Evolutionary conservation across 176 grass and related monocot species (phyloP), one percentile per base, ranked within the genome.

Genomic region (Ensete ventricosum): DNA sequence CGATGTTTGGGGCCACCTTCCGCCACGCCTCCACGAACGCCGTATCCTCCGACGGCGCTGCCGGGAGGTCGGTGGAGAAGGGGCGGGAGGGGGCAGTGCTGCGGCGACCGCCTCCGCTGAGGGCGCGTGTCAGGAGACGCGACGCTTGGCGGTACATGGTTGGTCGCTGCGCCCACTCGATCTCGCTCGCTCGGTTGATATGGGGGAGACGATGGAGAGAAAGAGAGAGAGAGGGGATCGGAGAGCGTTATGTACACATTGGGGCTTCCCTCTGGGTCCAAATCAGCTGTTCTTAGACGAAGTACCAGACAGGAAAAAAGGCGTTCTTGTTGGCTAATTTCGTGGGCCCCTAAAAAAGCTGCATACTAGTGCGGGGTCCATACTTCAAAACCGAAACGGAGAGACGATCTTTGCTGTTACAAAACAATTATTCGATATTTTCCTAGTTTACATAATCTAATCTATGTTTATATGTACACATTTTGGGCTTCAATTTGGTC

Each of bases 1-100:
- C 74, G 43, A 52, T 52, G 59, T 76, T 76, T 34, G 74, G 74
- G 34, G 74, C 74, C 57, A 76, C 74, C 74, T 76, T 64, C 74
- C 17, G 14, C 74, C 74, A 76, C 57, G 74, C 74, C 49, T 77
- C 74, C 59, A 77, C 29, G 58, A 77, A 77, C 34, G 74, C 29
- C 59, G 74, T 1, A 49, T 77, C 57, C n/a, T 77, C 74, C 29
- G 57, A 22, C 24, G 59, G 19, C 20, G 43, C 49, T 9, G 58
- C 74, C 59, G 59, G 74, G 59, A 64, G 26, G 29, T 77, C 74
- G 74, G 74, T 52, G 9, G 74, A 65, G 20, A 77, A 25, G 58
- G 19, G 1, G 14, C 74, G 34, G 57, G 3, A 14, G 55, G 48
- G 1, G 8, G 0, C 20, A 9, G 73, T 23, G 26, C 21, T 43